phyloP scores from a whole-genome alignment of 192 early-diverging fungal species.

The Mortierella antarctica region DNA sequence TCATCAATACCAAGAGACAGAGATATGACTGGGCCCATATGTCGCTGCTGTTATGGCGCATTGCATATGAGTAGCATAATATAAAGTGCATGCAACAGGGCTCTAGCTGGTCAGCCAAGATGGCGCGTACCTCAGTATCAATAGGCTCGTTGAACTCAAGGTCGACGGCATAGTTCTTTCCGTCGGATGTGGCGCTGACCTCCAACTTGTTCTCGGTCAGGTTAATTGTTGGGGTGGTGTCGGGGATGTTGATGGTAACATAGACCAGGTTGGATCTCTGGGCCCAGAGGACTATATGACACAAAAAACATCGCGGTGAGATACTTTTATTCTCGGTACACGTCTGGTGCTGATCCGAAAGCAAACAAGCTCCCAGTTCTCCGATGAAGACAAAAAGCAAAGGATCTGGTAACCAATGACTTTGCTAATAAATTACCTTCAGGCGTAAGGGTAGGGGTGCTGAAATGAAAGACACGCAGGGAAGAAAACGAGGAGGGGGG shows the following conservation, averaged over 20 bases:
- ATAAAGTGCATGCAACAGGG: background rate
- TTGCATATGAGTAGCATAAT: background rate
- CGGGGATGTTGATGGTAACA: slow-evolving; percentile 83
- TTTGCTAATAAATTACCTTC: slow-evolving; percentile 23
- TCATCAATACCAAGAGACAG: background rate
- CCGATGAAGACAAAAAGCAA: background rate
- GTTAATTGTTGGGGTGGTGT: slow-evolving; percentile 69
- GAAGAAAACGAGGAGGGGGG: background rate
- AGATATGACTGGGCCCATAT: background rate
- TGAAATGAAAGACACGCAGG: background rate
- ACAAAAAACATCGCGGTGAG: background rate
- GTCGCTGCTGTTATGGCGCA: background rate
- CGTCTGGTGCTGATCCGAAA: background rate
- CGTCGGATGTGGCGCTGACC: slow-evolving; percentile 70
- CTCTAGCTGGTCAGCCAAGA: no score
- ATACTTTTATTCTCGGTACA: background rate
- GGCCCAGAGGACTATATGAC: slow-evolving; percentile 83
- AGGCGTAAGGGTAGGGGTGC: slow-evolving; percentile 31
- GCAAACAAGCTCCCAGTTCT: background rate
- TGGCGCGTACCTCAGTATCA: slow-evolving; percentile 70
- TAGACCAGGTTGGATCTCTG: slow-evolving; percentile 85
- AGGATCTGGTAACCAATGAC: background rate
- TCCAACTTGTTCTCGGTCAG: slow-evolving; percentile 65
- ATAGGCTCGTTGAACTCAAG: slow-evolving; percentile 81
- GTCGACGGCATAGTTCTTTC: slow-evolving; percentile 76